phyloP scores from a whole-genome alignment of 345 rosid species.

The Rhizophora mangle region DNA sequence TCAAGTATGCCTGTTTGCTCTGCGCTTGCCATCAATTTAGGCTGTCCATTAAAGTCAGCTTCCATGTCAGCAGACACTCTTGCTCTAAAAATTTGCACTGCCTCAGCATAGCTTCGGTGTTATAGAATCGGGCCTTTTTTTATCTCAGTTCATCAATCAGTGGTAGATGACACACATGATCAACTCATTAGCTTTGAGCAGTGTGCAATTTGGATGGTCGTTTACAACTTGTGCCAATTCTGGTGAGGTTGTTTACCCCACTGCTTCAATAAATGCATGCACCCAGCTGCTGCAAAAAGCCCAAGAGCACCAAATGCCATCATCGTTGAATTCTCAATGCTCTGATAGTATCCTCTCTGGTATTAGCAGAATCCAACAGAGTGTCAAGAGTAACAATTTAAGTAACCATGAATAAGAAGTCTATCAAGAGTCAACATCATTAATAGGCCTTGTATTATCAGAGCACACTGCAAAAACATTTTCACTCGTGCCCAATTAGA shows the following conservation, averaged over 20 bases:
- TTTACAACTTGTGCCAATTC: conserved; percentile 72
- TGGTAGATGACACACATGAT: conserved; percentile 9
- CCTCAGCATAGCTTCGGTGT: too few species aligned
- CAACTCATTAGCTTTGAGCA: conserved; percentile 5
- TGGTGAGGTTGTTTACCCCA: conserved; percentile 92
- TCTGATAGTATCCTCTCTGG: conserved; percentile 72
- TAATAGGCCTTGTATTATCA: too few species aligned
- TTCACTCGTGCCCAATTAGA: too few species aligned
- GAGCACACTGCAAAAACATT: too few species aligned
- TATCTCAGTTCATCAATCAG: conserved; percentile 8
- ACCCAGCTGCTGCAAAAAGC: conserved; percentile 65
- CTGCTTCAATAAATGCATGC: conserved; percentile 72
- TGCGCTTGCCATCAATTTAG: too few species aligned
- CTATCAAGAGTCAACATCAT: not conserved
- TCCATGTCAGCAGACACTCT: too few species aligned
- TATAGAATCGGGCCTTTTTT: not conserved
- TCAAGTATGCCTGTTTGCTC: too few species aligned
- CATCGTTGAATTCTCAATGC: conserved; percentile 66
- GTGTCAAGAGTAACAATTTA: not conserved
- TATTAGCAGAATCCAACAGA: conserved; percentile 19
- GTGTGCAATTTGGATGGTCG: not conserved
- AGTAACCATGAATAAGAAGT: not conserved
- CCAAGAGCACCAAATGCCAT: conserved; percentile 61
- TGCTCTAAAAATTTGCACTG: too few species aligned
- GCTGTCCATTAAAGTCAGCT: too few species aligned